Evolutionary conservation across 78 protist species (phyloP).

Genomic region (Dictyostelium firmibasis): DNA sequence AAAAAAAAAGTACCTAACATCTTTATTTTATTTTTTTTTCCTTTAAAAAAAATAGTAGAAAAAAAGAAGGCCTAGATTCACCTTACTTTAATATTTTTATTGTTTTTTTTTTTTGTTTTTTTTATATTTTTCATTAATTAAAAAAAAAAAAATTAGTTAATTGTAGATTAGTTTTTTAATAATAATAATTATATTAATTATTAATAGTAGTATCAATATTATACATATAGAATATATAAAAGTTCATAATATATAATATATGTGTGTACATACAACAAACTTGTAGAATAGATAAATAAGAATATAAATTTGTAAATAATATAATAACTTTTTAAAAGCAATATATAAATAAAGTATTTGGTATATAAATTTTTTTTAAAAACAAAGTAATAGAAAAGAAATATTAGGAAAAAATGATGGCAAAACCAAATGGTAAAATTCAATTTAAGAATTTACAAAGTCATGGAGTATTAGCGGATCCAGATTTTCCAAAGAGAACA

Average conservation of each 20-base stretch:
- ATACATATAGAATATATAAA: background rate
- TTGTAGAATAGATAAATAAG: background rate
- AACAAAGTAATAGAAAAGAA: background rate
- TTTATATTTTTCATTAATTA: no score
- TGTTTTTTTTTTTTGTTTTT: no score
- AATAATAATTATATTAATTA: background rate
- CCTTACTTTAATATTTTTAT: background rate
- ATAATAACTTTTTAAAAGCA: no score
- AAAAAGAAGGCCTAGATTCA: background rate
- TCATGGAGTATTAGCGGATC: conserved; percentile 2
- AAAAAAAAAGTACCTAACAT: background rate
- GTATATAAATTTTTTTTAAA: background rate
- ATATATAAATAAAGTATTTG: background rate
- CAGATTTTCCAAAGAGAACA: conserved; percentile 50
- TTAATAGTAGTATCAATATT: background rate
- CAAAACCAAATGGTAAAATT: conserved; percentile 19
- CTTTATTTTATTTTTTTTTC: background rate
- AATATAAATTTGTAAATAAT: background rate
- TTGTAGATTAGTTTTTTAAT: background rate
- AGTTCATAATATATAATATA: no score
- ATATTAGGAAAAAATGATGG: background rate
- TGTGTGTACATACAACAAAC: background rate
- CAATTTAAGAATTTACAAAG: conserved; percentile 1
- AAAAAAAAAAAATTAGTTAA: background rate
- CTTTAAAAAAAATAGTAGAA: no score